Evolutionary conservation across 257 asterid genomes (phyloP).

Genomic region (Eustoma russellianum): DNA sequence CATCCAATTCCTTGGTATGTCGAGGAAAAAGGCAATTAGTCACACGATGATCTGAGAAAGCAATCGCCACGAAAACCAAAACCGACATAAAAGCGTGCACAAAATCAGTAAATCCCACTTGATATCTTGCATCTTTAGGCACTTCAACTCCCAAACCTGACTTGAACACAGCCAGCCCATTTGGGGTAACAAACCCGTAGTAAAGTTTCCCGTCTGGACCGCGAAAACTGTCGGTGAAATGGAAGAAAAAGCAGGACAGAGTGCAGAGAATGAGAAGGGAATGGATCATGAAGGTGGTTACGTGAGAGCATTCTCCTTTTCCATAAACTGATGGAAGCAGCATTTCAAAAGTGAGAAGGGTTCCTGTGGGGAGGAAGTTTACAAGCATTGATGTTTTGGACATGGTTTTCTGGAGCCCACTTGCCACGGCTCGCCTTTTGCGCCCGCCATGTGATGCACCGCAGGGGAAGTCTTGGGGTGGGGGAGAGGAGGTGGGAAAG

Average conservation of each 20-base stretch:
- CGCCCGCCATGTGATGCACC: conserved; percentile 29
- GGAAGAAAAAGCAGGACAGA: conserved; percentile 86
- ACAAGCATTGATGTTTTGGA: conserved; percentile 74
- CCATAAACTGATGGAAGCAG: conserved; percentile 72
- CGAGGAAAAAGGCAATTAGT: conserved; percentile 75
- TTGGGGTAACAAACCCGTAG: conserved; percentile 72
- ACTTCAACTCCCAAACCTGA: conserved; percentile 54
- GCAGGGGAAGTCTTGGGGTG: conserved; percentile 1
- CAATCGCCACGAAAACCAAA: conserved; percentile 67
- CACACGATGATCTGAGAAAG: conserved; percentile 74
- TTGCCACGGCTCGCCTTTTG: conserved; percentile 48
- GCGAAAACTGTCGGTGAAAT: conserved; percentile 84
- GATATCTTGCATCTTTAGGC: conserved; percentile 53
- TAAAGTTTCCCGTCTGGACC: conserved; percentile 68
- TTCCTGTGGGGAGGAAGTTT: conserved; percentile 87
- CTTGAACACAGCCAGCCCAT: conserved; percentile 72
- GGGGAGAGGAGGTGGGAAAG: conserved; percentile 23
- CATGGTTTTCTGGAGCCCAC: conserved; percentile 79
- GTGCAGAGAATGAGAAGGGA: conserved; percentile 48
- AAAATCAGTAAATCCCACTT: conserved; percentile 58
- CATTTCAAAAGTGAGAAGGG: conserved; percentile 88
- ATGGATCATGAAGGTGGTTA: conserved; percentile 58
- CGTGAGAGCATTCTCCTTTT: conserved; percentile 53
- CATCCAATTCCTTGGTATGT: conserved; percentile 62
- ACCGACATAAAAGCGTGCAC: conserved; percentile 84